Evolutionary conservation across 106 monocot species (phyloP).

Genomic region (Triglochin maritima): DNA sequence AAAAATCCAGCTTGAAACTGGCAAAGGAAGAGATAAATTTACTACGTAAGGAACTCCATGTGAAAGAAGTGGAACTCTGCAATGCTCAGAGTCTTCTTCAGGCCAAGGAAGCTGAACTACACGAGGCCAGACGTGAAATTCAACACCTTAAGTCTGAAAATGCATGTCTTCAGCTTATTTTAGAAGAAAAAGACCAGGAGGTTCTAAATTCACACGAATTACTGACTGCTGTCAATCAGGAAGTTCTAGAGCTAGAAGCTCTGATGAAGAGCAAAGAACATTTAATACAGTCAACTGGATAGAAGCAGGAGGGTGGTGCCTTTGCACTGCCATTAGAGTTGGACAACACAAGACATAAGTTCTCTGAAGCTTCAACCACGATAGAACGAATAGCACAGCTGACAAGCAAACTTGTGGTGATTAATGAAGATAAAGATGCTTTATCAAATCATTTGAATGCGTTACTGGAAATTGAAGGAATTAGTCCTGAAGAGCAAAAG

Average conservation of each 20-base stretch:
- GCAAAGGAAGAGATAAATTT: slow-evolving; percentile 23
- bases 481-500: slow-evolving; percentile 2
- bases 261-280: slow-evolving; percentile 35
- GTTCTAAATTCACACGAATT: slow-evolving; percentile 17
- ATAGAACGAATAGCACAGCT: slow-evolving; percentile 30
- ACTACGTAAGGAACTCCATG: slow-evolving; percentile 29
- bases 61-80: slow-evolving; percentile 23
- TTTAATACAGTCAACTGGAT: slow-evolving; percentile 23
- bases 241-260: slow-evolving; percentile 22
- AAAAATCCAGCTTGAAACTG: slow-evolving; percentile 19
- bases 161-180: slow-evolving; percentile 16
- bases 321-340: slow-evolving; percentile 25
- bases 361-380: slow-evolving; percentile 24
- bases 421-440: slow-evolving; percentile 10
- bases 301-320: slow-evolving; percentile 24
- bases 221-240: slow-evolving; percentile 21
- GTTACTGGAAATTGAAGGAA: background rate
- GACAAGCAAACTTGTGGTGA: slow-evolving; percentile 25
- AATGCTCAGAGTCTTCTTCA: slow-evolving; percentile 26
- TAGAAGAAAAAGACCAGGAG: slow-evolving; percentile 37
- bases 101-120: slow-evolving; percentile 37
- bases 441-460: background rate
- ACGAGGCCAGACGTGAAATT: slow-evolving; percentile 32
- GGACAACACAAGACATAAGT: slow-evolving; percentile 20
- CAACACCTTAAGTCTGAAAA: slow-evolving; percentile 33